Evolutionary conservation across 331 rosid genomes (phyloP).

Genomic region (Cydonia oblonga): DNA sequence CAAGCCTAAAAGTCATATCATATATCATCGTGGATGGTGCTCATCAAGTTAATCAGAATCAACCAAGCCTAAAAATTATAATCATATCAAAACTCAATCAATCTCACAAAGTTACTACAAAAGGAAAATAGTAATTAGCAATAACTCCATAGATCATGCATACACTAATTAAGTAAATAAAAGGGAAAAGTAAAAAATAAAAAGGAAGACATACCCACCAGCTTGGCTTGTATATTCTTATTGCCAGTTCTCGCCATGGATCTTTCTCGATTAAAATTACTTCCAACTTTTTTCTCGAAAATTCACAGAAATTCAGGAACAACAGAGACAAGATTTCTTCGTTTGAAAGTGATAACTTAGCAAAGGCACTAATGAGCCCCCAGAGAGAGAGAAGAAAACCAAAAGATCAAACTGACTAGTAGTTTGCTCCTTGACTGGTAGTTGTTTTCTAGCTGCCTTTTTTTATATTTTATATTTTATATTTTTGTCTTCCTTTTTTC

Average conservation of each 20-base stretch:
- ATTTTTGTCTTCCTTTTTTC: not conserved
- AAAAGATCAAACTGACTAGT: slow-evolving; percentile 29
- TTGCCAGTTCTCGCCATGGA: slow-evolving; percentile 48
- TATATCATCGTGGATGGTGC: not conserved
- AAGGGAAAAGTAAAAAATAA: slow-evolving; percentile 4
- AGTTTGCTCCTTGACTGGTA: slow-evolving; percentile 53
- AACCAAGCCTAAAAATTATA: not conserved
- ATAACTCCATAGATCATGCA: not conserved
- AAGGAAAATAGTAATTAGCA: not conserved
- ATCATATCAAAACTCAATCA: not conserved
- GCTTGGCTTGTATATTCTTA: slow-evolving; percentile 82
- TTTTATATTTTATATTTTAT: not conserved
- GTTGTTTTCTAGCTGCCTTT: slow-evolving; percentile 9
- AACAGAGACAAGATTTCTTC: not conserved
- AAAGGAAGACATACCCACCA: slow-evolving; percentile 83
- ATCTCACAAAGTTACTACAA: not conserved
- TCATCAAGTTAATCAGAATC: not conserved
- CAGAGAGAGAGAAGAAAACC: not conserved
- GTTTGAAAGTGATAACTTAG: slow-evolving; percentile 12
- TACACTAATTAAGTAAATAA: not conserved
- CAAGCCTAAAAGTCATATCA: not conserved
- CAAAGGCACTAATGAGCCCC: not conserved
- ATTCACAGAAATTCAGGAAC: not conserved
- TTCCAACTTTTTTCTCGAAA: not conserved
- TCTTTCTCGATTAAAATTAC: not conserved